Evolutionary conservation across 2,329 filamentous ascomycete species (phyloP).

Genomic region (Fusarium mangiferae): DNA sequence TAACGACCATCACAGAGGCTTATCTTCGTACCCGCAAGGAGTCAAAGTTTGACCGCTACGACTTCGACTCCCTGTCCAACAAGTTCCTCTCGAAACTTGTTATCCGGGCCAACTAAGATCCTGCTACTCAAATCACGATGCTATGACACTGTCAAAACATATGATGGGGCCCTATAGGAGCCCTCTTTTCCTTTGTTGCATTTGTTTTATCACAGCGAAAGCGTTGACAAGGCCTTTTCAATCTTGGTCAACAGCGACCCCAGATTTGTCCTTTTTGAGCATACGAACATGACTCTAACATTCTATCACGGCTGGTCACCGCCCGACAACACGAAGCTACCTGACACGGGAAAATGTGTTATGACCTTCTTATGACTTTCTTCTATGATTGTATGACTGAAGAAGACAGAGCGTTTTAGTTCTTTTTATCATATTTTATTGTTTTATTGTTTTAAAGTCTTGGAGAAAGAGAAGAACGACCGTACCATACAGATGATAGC

Average conservation of each 20-base stretch:
- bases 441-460: conserved; percentile 23
- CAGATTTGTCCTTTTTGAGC: conserved; percentile 41
- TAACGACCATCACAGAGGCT: conserved; percentile 68
- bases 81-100: conserved; percentile 97
- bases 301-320: conserved; percentile 50
- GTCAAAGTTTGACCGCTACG: conserved; percentile 86
- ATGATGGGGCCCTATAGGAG: conserved; percentile 13
- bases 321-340: conserved; percentile 47
- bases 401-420: conserved; percentile 49
- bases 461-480: conserved; percentile 30
- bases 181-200: conserved; percentile 46
- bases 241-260: conserved; percentile 47
- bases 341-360: conserved; percentile 49
- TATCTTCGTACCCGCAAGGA: conserved; percentile 85
- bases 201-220: conserved; percentile 55
- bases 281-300: conserved; percentile 43
- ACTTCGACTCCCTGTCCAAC: conserved; percentile 96
- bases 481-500: conserved; percentile 40
- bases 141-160: conserved; percentile 32
- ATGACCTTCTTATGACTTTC: conserved; percentile 53
- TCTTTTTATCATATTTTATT: conserved; percentile 43
- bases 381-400: conserved; percentile 57
- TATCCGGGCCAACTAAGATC: conserved; percentile 84
- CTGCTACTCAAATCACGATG: conserved; percentile 10
- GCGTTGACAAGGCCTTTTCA: conserved; percentile 55